Evolutionary conservation across 805 yeast genomes (phyloP).

Genomic region (Ogataea methylovora): DNA sequence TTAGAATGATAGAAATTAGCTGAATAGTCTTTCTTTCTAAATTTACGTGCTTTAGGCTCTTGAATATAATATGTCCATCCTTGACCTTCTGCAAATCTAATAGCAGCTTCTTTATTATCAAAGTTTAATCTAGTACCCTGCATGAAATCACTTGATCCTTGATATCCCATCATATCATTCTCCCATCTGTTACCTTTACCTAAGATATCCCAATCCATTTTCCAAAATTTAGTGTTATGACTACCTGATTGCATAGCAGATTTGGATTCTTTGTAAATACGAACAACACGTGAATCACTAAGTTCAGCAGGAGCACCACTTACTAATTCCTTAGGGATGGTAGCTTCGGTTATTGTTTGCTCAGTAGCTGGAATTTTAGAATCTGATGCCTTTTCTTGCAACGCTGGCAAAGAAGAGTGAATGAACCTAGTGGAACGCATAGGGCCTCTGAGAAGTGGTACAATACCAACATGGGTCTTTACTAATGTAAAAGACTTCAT

Average conservation of each 20-base stretch:
- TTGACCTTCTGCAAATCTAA: conserved; percentile 72
- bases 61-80: conserved; percentile 82
- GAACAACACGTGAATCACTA: conserved; percentile 52
- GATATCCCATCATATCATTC: conserved; percentile 82
- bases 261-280: conserved; percentile 71
- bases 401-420: too few relatives aligned
- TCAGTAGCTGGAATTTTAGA: too few relatives aligned
- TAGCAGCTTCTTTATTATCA: conserved; percentile 68
- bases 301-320: conserved; percentile 76
- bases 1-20: conserved; percentile 61
- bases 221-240: conserved; percentile 53
- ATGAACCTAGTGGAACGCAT: too few relatives aligned
- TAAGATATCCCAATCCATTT: conserved; percentile 75
- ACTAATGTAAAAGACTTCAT: too few relatives aligned
- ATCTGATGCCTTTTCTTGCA: too few relatives aligned
- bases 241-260: conserved; percentile 76
- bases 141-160: conserved; percentile 72
- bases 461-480: too few relatives aligned
- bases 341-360: neutral
- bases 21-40: conserved; percentile 69
- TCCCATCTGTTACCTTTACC: conserved; percentile 82
- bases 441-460: too few relatives aligned
- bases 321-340: conserved; percentile 44
- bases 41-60: conserved; percentile 70
- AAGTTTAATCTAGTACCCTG: conserved; percentile 72